Evolutionary conservation across 1,284 basidiomycete genomes (phyloP), one percentile per base, ranked within the genome.

Genomic region (Melampsora americana): DNA sequence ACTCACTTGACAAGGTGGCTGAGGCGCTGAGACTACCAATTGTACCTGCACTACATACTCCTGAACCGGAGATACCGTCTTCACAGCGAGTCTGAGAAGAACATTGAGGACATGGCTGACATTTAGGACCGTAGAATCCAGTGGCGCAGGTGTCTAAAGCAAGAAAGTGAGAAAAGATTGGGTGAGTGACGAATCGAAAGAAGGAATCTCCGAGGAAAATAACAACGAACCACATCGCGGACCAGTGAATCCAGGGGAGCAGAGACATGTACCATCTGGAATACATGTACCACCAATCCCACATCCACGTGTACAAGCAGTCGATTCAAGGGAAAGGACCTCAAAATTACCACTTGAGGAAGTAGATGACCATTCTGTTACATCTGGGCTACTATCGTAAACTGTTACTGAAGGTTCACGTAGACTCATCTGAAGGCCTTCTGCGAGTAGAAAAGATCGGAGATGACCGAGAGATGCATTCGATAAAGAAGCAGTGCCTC

Each of bases 51-150:
- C 61, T 61, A 32, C 69, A 71, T 23, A 46, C 30, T 1, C 69
- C 69, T 5, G 69, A 62, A 26, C 69, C 69, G 50, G 69, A 62
- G n/a, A 46, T 64, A 1, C 69, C 69, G 50, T 71, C 69, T 48
- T 71, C 69, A n/a, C 69, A 71, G 32, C 39, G 30, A 62, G 5
- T 62, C 6, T n/a, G 44, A 12, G 69, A 20, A 14, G 60, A 71
- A 50, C 69, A 71, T 42, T 64, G 46, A 9, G 69, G 69, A 44
- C 69, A 71, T 48, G 23, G 69, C 30, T 62, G 69, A 62, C 69
- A 71, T 44, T 71, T 30, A 18, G 60, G 39, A 20, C 69, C 69
- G 42, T 62, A 71, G 20, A 48, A 71, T 28, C 69, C 69, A 32
- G 46, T 44, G n/a, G 60, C 69, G 60, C 69, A 71, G n/a, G 69